Percentiles rank a stretch among this genome's conserved stretches.
Evolutionary conservation across 2,329 filamentous ascomycete genomes (phyloP).

Genomic region (Plectosphaerella cucumerina): DNA sequence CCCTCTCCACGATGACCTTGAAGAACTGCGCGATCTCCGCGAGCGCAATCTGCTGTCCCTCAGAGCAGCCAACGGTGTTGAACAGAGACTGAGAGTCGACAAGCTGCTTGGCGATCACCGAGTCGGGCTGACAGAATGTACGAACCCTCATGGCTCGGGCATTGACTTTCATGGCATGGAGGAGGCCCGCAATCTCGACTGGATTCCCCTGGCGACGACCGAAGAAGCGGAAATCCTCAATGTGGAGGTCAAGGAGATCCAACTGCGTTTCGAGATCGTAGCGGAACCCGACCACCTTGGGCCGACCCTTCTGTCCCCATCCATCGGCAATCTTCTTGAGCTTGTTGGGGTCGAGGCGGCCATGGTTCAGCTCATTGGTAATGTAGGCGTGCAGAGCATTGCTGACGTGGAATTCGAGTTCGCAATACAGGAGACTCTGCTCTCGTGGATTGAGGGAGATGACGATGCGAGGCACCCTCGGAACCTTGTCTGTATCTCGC

Average conservation of each 20-base stretch:
- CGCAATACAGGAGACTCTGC: constrained; percentile 55
- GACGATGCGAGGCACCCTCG: constrained; percentile 25
- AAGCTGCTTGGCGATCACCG: constrained; percentile 54
- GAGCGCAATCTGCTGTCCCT: constrained; percentile 39
- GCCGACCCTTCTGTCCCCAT: constrained; percentile 49
- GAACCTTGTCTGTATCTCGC: constrained; percentile 23
- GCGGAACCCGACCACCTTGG: constrained; percentile 51
- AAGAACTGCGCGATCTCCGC: constrained; percentile 51
- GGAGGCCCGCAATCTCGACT: constrained; percentile 39
- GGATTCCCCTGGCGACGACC: constrained; percentile 39
- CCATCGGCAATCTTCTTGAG: constrained; percentile 45
- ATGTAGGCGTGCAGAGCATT: constrained; percentile 49
- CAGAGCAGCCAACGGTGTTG: constrained; percentile 41
- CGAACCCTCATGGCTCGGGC: constrained; percentile 48
- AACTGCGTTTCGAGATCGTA: constrained; percentile 58
- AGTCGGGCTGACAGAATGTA: constrained; percentile 55
- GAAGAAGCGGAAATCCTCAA: constrained; percentile 51
- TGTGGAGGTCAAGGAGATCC: constrained; percentile 47
- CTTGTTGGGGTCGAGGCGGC: constrained; percentile 47
- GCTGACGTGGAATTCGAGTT: constrained; percentile 52
- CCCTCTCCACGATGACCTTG: constrained; percentile 45
- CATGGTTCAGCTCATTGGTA: constrained; percentile 47
- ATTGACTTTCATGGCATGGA: constrained; percentile 49
- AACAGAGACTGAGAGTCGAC: constrained; percentile 48
- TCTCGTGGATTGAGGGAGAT: constrained; percentile 53